These are phyloP conservation scores for Vitis hybrid DNA, from an alignment of 177 flowering plant species.

Conservation along the genomic window DNA sequence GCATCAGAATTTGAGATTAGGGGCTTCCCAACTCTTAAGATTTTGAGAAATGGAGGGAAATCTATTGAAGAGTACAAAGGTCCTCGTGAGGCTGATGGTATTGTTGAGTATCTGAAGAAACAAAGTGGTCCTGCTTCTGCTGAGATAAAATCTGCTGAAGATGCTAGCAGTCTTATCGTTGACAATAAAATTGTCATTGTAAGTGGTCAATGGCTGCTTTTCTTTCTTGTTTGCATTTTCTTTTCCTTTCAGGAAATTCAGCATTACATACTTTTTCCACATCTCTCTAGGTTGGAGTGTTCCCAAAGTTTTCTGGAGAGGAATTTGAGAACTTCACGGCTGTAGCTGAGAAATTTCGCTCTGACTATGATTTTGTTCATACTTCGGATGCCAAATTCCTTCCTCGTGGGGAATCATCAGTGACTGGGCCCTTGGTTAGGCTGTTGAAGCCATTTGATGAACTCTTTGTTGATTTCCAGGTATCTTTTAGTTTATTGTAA, in stretches of 20 bases:
- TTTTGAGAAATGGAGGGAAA: constrained; percentile 82
- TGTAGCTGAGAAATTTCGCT: constrained; percentile 76
- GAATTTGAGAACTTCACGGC: constrained; percentile 64
- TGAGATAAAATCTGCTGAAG: constrained; percentile 74
- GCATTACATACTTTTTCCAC: neutral
- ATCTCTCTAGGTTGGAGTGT: constrained; percentile 74
- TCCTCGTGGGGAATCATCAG: constrained; percentile 79
- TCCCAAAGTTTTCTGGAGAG: constrained; percentile 85
- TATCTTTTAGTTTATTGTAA: constrained; percentile 18
- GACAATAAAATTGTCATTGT: constrained; percentile 68
- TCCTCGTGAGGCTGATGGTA: constrained; percentile 95
- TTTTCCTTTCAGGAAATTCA: neutral
- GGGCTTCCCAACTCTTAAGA: constrained; percentile 91
- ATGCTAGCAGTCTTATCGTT: constrained; percentile 47
- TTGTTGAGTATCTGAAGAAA: constrained; percentile 70
- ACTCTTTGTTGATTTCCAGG: constrained; percentile 81
- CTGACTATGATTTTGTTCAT: constrained; percentile 89
- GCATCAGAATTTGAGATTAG: constrained; percentile 53
- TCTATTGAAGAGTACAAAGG: constrained; percentile 82
- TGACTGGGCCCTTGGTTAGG: constrained; percentile 65
- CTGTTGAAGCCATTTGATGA: constrained; percentile 97
- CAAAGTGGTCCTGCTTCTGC: constrained; percentile 88
- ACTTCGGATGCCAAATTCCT: constrained; percentile 79
- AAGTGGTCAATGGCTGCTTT: constrained; percentile 24
- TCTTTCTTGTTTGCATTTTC: neutral